Evolutionary conservation across 768 basidiomycete species (phyloP).

Genomic region (Serpula lacrymans): DNA sequence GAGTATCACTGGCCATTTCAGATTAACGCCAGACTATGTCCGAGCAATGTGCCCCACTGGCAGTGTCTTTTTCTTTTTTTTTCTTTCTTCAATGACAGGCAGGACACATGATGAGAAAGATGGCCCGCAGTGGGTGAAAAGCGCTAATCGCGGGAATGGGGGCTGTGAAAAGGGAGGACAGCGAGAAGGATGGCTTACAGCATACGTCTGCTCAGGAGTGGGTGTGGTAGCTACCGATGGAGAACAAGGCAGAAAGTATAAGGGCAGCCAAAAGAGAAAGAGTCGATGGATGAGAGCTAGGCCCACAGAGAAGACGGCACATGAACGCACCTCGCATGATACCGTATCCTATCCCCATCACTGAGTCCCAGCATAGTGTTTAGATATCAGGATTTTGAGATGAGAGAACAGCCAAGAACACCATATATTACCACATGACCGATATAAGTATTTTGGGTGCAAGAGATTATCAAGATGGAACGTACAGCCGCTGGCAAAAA

Average conservation of each 20-base stretch:
- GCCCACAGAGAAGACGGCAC: constrained; percentile 8
- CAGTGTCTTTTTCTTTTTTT: neutral
- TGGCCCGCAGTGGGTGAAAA: neutral
- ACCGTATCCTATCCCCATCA: constrained; percentile 53
- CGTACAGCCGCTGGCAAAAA: constrained; percentile 45
- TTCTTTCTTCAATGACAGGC: neutral
- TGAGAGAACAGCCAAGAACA: too few species aligned
- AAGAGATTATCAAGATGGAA: too few species aligned
- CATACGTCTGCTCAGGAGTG: constrained; percentile 33
- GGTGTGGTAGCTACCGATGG: constrained; percentile 29
- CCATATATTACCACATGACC: too few species aligned
- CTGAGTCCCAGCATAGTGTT: constrained; percentile 33
- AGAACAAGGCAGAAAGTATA: constrained; percentile 4
- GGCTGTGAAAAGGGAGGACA: neutral
- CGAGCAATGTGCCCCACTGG: too few species aligned
- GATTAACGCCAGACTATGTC: too few species aligned
- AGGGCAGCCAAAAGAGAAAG: neutral
- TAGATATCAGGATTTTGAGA: too few species aligned
- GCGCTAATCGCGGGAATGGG: neutral
- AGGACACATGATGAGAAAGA: neutral
- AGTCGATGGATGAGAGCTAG: constrained; percentile 8
- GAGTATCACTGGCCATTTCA: neutral
- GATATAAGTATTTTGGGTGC: too few species aligned
- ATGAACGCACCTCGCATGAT: constrained; percentile 56
- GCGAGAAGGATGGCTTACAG: constrained; percentile 15